Base-by-base conservation (phyloP, 495 filamentous ascomycete genomes). In the Clavariopsis aquatica region DNA sequence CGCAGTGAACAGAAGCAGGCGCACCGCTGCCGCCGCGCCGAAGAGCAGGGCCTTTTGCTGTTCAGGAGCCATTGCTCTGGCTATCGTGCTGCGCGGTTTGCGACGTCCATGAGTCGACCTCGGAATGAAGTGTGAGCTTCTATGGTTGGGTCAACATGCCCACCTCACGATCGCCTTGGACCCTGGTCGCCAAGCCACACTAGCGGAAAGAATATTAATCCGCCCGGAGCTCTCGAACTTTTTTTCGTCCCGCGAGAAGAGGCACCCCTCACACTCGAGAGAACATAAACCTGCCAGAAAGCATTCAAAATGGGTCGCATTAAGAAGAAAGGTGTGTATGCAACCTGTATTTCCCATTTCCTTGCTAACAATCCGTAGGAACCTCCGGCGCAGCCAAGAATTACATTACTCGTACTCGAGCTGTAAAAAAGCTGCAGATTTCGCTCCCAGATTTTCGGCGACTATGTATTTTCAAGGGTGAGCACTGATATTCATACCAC, bases 391-490 rank as follows among this genome's bases (percentile, higher is more conserved):
- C 89, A 78, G 93, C 94, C 81, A 97, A 93, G 80, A 98, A 98
- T 84, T 98, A 92, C 82, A 93, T 98, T 67, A 97, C 93, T 49
- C 85, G 94, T 76, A 96, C 92, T 2, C 92, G 96, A 77, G 94
- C 95, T 17, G 92, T 98, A 65, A 89, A 92, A 69, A 98, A 98
- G 81, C 88, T 98, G 65, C 94, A 98, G 78, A 90, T 98, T 75
- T 95, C 91, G 67, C 84, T 98, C 55, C 92, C 92, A 41, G 95
- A 98, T 78, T 98, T 98, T 78, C 87, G 94, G 77, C 88, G 95
- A 74, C 83, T 98, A 75, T 98, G 94, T 77, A 98, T 98, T 71
- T 98, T 96, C 85, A 98, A 98, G 79, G 94, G 84, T 87, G 2
- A 24, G 47, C n/a, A 10, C 47, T 7, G 3, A 34, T 34, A 34